These are phyloP conservation scores for Eucalyptus erythrocorys DNA, from an alignment of 345 rosid genomes.

Conservation along the genomic window DNA sequence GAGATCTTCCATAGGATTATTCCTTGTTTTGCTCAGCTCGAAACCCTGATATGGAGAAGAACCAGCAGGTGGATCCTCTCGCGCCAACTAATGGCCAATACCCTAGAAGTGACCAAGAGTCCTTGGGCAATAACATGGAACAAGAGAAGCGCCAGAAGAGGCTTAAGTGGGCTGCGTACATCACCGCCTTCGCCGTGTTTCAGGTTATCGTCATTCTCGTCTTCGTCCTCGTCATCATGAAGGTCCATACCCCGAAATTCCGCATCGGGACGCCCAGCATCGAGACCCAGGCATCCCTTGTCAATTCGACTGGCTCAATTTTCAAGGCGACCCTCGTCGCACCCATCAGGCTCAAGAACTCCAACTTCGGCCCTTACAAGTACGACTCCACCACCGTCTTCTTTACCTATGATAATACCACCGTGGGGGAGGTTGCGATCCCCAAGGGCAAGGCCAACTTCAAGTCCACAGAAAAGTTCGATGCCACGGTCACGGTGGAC, in stretches of 20 bases:
- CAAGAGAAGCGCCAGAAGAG: background rate
- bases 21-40: background rate
- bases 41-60: background rate
- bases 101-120: background rate
- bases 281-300: background rate
- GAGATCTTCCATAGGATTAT: background rate
- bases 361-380: slow-evolving; percentile 8
- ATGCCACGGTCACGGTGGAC: background rate
- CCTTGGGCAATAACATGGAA: background rate
- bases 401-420: background rate
- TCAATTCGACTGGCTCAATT: background rate
- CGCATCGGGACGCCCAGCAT: background rate
- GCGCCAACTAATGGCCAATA: background rate
- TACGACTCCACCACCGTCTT: background rate
- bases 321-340: background rate
- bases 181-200: slow-evolving; percentile 1
- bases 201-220: slow-evolving; percentile 4
- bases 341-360: slow-evolving; percentile 1
- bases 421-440: background rate
- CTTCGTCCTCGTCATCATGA: slow-evolving; percentile 1
- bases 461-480: slow-evolving; percentile 7
- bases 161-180: background rate
- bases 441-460: slow-evolving; percentile 2
- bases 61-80: background rate
- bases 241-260: background rate